A percentile compares a stretch with the other conserved stretches of the same genome.
These are phyloP conservation scores for Saccharomyces hybrid DNA, from an alignment of 1,139 yeast species.

Conservation along the genomic window DNA sequence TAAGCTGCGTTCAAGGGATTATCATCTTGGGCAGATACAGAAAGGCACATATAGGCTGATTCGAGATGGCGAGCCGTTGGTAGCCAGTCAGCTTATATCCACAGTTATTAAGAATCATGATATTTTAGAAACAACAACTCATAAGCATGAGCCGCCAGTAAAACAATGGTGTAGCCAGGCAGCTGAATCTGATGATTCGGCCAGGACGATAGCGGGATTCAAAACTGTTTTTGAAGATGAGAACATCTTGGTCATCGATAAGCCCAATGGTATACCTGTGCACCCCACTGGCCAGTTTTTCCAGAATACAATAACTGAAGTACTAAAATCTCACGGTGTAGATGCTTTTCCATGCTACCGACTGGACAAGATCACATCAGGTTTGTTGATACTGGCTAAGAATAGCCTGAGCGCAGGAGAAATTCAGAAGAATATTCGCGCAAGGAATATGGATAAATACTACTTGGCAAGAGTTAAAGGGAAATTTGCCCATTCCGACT, in stretches of 20 bases:
- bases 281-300: conserved; percentile 69
- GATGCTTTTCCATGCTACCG: conserved; percentile 56
- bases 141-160: conserved; percentile 58
- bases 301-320: conserved; percentile 55
- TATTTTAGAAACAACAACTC: conserved; percentile 39
- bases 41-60: conserved; percentile 17
- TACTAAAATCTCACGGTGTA: conserved; percentile 36
- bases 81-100: conserved; percentile 10
- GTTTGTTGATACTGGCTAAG: conserved; percentile 55
- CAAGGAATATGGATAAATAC: conserved; percentile 34
- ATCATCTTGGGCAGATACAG: conserved; percentile 16
- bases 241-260: conserved; percentile 51
- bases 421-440: conserved; percentile 39
- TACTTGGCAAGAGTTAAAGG: conserved; percentile 62
- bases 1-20: conserved; percentile 31
- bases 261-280: conserved; percentile 72
- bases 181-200: conserved; percentile 15
- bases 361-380: conserved; percentile 68
- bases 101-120: conserved; percentile 39
- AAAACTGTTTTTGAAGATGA: conserved; percentile 41
- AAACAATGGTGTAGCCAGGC: conserved; percentile 26
- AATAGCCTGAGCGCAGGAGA: conserved; percentile 37
- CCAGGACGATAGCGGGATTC: conserved; percentile 6
- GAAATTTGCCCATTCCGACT: conserved; percentile 37
- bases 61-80: conserved; percentile 14